Percentiles rank a stretch among this genome's conserved stretches.
Conservation (phyloP, 202 grass and related monocot species). For the Zoysia matrella region DNA sequence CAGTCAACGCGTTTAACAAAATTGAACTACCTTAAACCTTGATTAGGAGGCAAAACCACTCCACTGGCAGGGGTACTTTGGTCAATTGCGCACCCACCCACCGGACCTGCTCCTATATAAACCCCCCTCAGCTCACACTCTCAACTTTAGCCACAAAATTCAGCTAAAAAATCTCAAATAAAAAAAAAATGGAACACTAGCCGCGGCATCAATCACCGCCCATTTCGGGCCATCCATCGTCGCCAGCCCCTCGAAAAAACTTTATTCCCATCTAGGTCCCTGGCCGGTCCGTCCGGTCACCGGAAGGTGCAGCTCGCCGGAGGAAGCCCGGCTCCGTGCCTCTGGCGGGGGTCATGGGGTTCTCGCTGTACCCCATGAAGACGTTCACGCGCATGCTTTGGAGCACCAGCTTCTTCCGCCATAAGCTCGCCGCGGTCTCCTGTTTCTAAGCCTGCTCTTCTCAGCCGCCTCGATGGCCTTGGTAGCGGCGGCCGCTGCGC, state of each 20-base stretch:
- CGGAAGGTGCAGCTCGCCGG: constrained; percentile 39
- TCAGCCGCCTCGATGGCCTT: constrained; percentile 27
- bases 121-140: background rate
- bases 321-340: constrained; percentile 10
- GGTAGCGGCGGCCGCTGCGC: constrained; percentile 29
- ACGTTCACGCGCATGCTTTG: constrained; percentile 84
- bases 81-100: constrained; percentile 29
- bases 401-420: constrained; percentile 99
- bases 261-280: background rate
- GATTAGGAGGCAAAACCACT: constrained; percentile 23
- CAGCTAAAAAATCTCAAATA: constrained; percentile 47
- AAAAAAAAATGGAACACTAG: constrained; percentile 38
- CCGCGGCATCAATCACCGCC: constrained; percentile 6
- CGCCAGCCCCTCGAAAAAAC: background rate
- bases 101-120: background rate
- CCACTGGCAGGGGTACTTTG: constrained; percentile 30
- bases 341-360: constrained; percentile 72
- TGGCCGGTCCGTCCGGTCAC: constrained; percentile 29
- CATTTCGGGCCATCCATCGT: background rate
- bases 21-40: constrained; percentile 29
- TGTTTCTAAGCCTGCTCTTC: constrained; percentile 46
- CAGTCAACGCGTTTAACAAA: background rate
- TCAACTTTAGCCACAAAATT: constrained; percentile 49
- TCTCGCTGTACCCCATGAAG: constrained; percentile 95
- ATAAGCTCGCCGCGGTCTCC: constrained; percentile 63